A percentile compares a stretch with the other conserved stretches of the same genome.
These are phyloP conservation scores for Claviceps paspali DNA, from an alignment of 2,329 filamentous ascomycete species.

Conservation along the genomic window DNA sequence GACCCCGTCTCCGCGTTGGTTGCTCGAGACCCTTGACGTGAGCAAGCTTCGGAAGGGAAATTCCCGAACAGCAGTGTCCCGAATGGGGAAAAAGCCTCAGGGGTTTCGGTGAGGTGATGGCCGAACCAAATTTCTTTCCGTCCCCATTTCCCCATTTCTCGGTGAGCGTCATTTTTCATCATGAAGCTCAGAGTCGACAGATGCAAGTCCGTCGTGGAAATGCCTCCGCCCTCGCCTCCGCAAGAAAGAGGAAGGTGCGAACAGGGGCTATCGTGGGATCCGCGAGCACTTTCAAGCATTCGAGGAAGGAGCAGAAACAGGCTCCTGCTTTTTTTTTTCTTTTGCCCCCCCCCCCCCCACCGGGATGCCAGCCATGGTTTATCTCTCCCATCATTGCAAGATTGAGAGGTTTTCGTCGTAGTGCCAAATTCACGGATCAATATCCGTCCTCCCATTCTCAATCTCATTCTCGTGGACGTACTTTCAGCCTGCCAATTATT, in stretches of 20 bases:
- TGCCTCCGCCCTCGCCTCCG: too few relatives aligned
- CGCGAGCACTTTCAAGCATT: neutral
- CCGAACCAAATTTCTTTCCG: neutral
- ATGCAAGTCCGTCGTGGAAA: neutral
- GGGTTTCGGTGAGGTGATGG: neutral
- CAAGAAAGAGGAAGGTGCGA: neutral
- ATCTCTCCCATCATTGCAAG: too few relatives aligned
- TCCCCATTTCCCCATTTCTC: neutral
- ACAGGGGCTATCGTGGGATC: neutral
- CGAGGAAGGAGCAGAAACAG: neutral
- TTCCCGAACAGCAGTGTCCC: neutral
- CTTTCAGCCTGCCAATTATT: neutral
- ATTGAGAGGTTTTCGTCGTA: neutral
- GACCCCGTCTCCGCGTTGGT: too few relatives aligned
- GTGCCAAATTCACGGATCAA: too few relatives aligned
- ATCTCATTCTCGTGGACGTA: neutral
- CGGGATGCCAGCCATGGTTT: too few relatives aligned
- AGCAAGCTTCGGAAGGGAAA: too few relatives aligned
- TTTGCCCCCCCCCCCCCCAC: too few relatives aligned
- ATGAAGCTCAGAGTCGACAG: neutral
- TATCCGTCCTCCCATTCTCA: too few relatives aligned
- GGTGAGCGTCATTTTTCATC: neutral
- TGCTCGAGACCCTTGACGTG: too few relatives aligned
- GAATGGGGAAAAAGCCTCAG: neutral
- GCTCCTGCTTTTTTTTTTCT: constrained; percentile 2